phyloP scores from a whole-genome alignment of 2,329 filamentous ascomycete genomes.

The Ascosphaera pollenicola region DNA sequence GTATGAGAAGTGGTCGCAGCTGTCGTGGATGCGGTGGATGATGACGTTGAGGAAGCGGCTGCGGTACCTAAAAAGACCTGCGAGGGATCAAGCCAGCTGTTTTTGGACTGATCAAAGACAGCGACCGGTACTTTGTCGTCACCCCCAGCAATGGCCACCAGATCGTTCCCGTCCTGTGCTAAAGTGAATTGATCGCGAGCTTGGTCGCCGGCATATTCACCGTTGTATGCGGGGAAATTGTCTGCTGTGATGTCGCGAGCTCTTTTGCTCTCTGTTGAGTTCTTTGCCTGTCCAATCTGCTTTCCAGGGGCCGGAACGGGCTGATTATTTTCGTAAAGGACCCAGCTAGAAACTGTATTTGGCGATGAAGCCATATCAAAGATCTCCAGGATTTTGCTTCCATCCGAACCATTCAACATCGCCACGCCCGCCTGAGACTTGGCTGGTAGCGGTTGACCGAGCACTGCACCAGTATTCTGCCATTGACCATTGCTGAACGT shows the following conservation, averaged over 20 bases:
- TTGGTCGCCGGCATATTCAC: slow-evolving; percentile 41
- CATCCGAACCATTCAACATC: slow-evolving; percentile 49
- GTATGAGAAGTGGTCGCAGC: slow-evolving; percentile 11
- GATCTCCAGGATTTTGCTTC: slow-evolving; percentile 54
- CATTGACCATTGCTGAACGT: slow-evolving; percentile 46
- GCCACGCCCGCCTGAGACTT: slow-evolving; percentile 37
- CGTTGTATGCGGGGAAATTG: slow-evolving; percentile 62
- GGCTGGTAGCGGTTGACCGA: slow-evolving; percentile 38
- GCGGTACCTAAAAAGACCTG: slow-evolving; percentile 29
- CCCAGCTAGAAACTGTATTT: slow-evolving; percentile 48
- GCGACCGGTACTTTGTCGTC: slow-evolving; percentile 42
- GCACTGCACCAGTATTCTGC: slow-evolving; percentile 40
- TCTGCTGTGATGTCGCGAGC: slow-evolving; percentile 34
- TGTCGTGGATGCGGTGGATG: slow-evolving; percentile 3
- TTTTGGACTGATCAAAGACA: slow-evolving; percentile 55
- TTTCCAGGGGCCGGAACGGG: slow-evolving; percentile 24
- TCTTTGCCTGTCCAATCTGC: slow-evolving; percentile 24
- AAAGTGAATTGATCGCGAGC: slow-evolving; percentile 49
- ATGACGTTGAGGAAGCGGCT: slow-evolving; percentile 10
- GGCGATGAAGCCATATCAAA: slow-evolving; percentile 57
- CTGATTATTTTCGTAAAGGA: slow-evolving; percentile 41
- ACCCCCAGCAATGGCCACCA: slow-evolving; percentile 62
- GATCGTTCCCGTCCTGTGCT: slow-evolving; percentile 39
- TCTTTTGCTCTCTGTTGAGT: slow-evolving; percentile 11
- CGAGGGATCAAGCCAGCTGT: slow-evolving; percentile 57